Percentiles rank a stretch among this genome's conserved stretches.
Evolutionary conservation across 768 basidiomycete genomes (phyloP).

Genomic region (Tulasnella sp.): DNA sequence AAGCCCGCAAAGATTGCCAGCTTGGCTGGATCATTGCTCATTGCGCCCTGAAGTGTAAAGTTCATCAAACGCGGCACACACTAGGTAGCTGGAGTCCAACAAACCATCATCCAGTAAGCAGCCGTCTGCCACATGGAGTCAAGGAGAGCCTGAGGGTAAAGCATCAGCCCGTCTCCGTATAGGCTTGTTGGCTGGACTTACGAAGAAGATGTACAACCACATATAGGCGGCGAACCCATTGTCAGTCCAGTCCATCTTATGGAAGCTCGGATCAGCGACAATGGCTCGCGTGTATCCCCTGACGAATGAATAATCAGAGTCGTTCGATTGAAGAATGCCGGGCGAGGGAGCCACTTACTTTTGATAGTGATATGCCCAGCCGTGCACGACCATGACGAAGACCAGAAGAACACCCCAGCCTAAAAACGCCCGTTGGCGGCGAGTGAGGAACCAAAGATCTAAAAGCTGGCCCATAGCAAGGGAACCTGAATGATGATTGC

Average conservation of each 20-base stretch:
- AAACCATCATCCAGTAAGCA: constrained; percentile 26
- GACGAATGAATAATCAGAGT: background rate
- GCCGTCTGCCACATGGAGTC: constrained; percentile 84
- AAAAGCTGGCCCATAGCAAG: constrained; percentile 61
- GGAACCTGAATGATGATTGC: constrained; percentile 31
- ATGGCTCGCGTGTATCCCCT: constrained; percentile 55
- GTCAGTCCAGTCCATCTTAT: constrained; percentile 55
- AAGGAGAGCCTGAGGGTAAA: constrained; percentile 38
- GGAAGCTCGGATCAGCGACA: constrained; percentile 29
- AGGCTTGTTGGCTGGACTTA: background rate
- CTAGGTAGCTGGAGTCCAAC: background rate
- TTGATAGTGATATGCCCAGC: constrained; percentile 73
- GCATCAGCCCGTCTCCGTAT: constrained; percentile 35
- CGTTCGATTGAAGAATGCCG: background rate
- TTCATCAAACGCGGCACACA: constrained; percentile 58
- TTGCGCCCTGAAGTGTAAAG: constrained; percentile 43
- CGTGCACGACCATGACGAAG: constrained; percentile 61
- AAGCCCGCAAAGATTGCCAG: constrained; percentile 76
- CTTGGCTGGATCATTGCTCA: constrained; percentile 75
- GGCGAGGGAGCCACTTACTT: constrained; percentile 37
- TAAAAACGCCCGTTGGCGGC: constrained; percentile 61
- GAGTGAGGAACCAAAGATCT: constrained; percentile 47
- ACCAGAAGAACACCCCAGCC: constrained; percentile 56
- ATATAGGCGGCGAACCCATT: constrained; percentile 46
- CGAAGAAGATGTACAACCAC: constrained; percentile 34